Evolutionary conservation across 2,329 filamentous ascomycete species (phyloP).

Genomic region (Microascus cirrosus): DNA sequence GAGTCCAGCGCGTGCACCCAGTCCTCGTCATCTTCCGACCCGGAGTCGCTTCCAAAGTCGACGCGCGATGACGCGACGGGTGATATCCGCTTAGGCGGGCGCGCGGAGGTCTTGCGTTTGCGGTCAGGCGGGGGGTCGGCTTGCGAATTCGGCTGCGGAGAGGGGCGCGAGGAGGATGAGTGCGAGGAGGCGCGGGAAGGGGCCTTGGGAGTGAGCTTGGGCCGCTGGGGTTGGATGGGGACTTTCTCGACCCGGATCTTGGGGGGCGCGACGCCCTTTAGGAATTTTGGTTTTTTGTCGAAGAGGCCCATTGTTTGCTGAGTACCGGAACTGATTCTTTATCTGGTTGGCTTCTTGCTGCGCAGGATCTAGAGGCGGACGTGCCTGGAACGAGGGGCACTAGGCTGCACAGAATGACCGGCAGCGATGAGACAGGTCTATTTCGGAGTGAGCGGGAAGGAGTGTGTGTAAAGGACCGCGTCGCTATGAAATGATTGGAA

Average conservation of each 20-base stretch:
- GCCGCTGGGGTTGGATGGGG: constrained; percentile 27
- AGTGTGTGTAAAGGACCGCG: not conserved
- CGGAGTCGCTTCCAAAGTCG: constrained; percentile 38
- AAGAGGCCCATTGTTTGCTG: constrained; percentile 2
- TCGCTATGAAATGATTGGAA: not conserved
- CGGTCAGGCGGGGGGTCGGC: constrained; percentile 13
- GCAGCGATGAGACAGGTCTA: no score
- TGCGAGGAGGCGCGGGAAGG: constrained; percentile 27
- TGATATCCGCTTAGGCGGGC: constrained; percentile 11
- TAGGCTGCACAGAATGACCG: no score
- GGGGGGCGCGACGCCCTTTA: constrained; percentile 17
- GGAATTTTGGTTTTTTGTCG: constrained; percentile 4
- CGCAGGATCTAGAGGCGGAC: no score
- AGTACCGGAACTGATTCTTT: not conserved
- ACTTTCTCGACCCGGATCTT: constrained; percentile 42
- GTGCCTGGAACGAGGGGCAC: no score
- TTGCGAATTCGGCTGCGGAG: not conserved
- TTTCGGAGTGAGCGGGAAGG: no score
- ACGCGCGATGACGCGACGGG: constrained; percentile 34
- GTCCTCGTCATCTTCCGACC: constrained; percentile 38
- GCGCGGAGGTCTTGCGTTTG: constrained; percentile 33
- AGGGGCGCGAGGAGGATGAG: constrained; percentile 12
- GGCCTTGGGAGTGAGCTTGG: constrained; percentile 18
- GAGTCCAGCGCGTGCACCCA: constrained; percentile 34
- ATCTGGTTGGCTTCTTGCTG: no score